Evolutionary conservation across 2,329 filamentous ascomycete species (phyloP), one percentile per base, ranked within the genome.

Genomic region (Cytospora leucostoma): DNA sequence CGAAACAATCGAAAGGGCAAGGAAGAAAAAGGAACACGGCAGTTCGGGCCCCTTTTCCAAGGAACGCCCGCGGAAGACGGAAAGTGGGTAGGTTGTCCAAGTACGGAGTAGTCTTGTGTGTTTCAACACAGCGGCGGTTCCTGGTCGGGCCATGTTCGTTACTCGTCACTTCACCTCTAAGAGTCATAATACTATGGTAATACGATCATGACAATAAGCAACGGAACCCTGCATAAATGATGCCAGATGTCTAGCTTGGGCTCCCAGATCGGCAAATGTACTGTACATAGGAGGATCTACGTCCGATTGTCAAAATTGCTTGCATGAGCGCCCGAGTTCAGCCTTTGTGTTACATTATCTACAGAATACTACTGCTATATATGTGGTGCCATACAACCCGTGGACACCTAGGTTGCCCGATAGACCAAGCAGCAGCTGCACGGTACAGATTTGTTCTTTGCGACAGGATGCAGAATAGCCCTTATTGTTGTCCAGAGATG

Each of bases 71-170:
- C 47, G 55, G 53, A 44, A 54, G 35, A 12, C 51, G 55, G 55
- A 8, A 59, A 13, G 58, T 37, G 37, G 51, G 51, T 52, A 61
- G 33, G 10, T 4, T 33, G 37, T n/a, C 49, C 51, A 62, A 62
- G 51, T 58, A 58, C 27, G 27, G 27, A 27, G 27, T 27, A 27
- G 27, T 34, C 50, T 62, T 62, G 35, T 37, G 34, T 59, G 61
- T 55, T 59, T 63, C 61, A 63, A 63, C 37, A 56, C 59, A 50
- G 54, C 61, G 38, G 61, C 40, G n/a, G 56, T 63, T 59, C 56
- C 61, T 54, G 61, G 50, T 32, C 50, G 32, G 38, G 55, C 47
- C 27, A 33, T 44, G 38, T 54, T 33, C 51, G 38, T 49, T 35
- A 47, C 58, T 51, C 55, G 58, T 61, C 58, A 61, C 58, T 40